Evolutionary conservation across 805 yeast species (phyloP).

Genomic region (Cyberlindnera suaveolens): DNA sequence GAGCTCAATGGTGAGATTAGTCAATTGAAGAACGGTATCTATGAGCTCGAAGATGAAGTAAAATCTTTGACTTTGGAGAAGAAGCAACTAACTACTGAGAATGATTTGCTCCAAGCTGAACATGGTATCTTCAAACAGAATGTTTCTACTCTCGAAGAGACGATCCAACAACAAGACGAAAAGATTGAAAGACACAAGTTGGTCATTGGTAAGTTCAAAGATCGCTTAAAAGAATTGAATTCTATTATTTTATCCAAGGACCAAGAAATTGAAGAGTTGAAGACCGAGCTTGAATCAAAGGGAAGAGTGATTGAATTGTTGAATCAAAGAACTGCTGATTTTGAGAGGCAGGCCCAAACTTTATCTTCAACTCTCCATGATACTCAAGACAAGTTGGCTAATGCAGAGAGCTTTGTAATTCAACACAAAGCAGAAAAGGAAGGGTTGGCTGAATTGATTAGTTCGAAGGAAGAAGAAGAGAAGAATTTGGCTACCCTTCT

Average conservation of each 20-base stretch:
- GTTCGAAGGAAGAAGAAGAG: background rate
- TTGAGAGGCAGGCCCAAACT: conserved; percentile 14
- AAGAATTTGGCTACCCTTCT: background rate
- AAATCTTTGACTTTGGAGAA: conserved; percentile 14
- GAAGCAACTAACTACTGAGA: conserved; percentile 14
- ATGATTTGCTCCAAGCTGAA: conserved; percentile 17
- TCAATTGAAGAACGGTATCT: conserved; percentile 12
- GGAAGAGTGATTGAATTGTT: conserved; percentile 11
- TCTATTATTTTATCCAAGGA: conserved; percentile 6
- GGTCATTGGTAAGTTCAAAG: conserved; percentile 18
- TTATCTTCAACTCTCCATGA: conserved; percentile 4
- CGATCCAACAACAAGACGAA: conserved; percentile 11
- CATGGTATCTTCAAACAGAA: conserved; percentile 15
- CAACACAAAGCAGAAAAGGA: background rate
- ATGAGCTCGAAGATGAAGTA: conserved; percentile 16
- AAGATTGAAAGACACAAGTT: conserved; percentile 10
- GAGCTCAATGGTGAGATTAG: conserved; percentile 14
- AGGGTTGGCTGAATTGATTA: background rate
- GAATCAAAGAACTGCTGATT: conserved; percentile 11
- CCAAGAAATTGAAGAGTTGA: conserved; percentile 5
- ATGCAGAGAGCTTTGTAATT: background rate
- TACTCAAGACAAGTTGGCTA: conserved; percentile 4
- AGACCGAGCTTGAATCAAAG: conserved; percentile 11
- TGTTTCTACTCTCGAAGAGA: conserved; percentile 9
- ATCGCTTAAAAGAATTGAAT: conserved; percentile 13